Conservation (phyloP, 2,329 filamentous ascomycete species). For the Sporothrix brasiliensis region DNA sequence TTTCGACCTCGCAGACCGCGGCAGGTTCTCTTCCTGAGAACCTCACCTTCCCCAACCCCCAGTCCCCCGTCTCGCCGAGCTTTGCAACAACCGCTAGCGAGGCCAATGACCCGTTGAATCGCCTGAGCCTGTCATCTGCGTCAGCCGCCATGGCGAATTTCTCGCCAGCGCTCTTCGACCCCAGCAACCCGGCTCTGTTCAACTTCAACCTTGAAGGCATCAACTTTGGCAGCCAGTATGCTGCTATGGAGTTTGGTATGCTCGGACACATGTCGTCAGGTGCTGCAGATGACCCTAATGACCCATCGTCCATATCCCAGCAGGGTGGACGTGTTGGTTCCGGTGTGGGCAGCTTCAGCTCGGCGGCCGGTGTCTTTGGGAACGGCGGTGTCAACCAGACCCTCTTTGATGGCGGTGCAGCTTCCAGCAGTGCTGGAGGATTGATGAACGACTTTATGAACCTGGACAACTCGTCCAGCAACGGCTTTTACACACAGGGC, state of each 20-base stretch:
- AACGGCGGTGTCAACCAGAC: conserved; percentile 54
- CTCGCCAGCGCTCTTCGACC: conserved; percentile 72
- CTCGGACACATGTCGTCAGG: conserved; percentile 95
- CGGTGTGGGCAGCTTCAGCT: conserved; percentile 48
- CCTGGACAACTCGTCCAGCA: conserved; percentile 52
- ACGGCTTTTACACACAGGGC: conserved; percentile 56
- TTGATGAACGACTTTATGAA: conserved; percentile 58
- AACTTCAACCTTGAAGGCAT: conserved; percentile 94
- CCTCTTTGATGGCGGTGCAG: conserved; percentile 50
- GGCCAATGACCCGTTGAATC: conserved; percentile 51
- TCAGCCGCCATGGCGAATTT: conserved; percentile 56
- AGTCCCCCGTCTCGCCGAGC: conserved; percentile 73
- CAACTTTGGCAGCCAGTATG: conserved; percentile 95
- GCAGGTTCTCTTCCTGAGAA: conserved; percentile 53
- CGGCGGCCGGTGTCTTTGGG: conserved; percentile 52
- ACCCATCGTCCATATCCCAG: conserved; percentile 58
- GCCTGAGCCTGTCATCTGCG: conserved; percentile 54
- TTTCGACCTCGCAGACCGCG: conserved; percentile 51
- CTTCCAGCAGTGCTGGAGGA: conserved; percentile 36
- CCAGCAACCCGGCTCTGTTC: conserved; percentile 87
- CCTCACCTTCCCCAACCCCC: conserved; percentile 64
- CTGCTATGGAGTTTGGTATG: conserved; percentile 93
- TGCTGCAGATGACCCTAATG: conserved; percentile 75
- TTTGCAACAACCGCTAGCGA: conserved; percentile 58
- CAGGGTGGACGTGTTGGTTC: conserved; percentile 40